Conservation (phyloP, 2,329 filamentous ascomycete species). For the Lecanicillium sp. region DNA sequence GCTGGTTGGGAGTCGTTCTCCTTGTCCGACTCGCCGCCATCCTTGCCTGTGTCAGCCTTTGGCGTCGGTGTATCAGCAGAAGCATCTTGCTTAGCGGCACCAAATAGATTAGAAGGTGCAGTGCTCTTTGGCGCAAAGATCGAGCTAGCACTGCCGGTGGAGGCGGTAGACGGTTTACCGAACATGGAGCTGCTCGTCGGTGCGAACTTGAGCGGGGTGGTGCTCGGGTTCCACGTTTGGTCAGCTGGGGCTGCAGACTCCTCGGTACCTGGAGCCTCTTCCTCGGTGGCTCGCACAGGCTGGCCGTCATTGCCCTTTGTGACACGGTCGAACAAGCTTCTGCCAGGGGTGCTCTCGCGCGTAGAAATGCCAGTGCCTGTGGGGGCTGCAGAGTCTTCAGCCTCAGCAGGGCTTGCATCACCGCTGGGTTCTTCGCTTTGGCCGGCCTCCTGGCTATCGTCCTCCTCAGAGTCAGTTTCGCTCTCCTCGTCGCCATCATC, state of each 20-base stretch:
- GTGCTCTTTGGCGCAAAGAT: constrained; percentile 29
- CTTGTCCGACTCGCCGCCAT: constrained; percentile 35
- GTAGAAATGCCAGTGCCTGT: constrained; percentile 19
- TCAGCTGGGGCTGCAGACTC: constrained; percentile 22
- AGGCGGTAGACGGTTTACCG: constrained; percentile 11
- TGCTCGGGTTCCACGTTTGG: constrained; percentile 36
- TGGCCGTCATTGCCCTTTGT: constrained; percentile 42
- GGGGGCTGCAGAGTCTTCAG: constrained; percentile 27
- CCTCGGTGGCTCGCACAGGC: constrained; percentile 32
- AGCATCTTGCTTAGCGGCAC: constrained; percentile 23
- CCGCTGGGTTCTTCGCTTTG: constrained; percentile 36
- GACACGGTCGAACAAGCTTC: constrained; percentile 50
- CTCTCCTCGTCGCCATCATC: constrained; percentile 39
- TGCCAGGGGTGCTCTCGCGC: constrained; percentile 36
- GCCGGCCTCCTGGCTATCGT: constrained; percentile 34
- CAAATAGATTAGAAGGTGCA: constrained; percentile 26
- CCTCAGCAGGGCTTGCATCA: constrained; percentile 31
- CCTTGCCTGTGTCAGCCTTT: constrained; percentile 21
- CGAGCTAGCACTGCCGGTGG: constrained; percentile 20
- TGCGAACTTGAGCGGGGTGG: constrained; percentile 48
- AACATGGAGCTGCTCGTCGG: constrained; percentile 25
- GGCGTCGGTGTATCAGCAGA: constrained; percentile 13
- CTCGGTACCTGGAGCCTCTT: constrained; percentile 2
- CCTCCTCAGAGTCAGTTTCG: constrained; percentile 34
- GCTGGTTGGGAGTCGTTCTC: constrained; percentile 31